These are phyloP conservation scores for Skeletonema menzelii DNA, from an alignment of 108 stramenopile genomes.

Conservation along the genomic window DNA sequence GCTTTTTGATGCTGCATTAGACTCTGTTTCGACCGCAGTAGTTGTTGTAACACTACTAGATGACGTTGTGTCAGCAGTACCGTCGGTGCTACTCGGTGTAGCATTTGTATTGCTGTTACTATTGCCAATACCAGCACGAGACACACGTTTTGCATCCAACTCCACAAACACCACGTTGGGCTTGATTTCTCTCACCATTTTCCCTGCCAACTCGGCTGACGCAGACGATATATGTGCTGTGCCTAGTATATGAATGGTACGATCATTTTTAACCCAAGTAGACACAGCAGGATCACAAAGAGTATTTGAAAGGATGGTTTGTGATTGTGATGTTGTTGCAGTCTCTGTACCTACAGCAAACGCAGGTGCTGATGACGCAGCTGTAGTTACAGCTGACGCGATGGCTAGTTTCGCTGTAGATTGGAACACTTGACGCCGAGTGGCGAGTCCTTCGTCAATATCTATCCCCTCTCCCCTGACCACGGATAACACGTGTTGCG, in stretches of 20 bases:
- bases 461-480: conserved; percentile 63
- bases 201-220: conserved; percentile 63
- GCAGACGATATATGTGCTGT: conserved; percentile 76
- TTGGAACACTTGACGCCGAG: background rate
- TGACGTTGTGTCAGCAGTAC: background rate
- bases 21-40: conserved; percentile 1
- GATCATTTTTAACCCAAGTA: conserved; percentile 29
- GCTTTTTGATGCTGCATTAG: background rate
- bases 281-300: conserved; percentile 47
- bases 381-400: background rate
- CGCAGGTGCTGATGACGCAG: background rate
- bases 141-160: conserved; percentile 81
- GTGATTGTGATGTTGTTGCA: background rate
- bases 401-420: background rate
- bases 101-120: background rate
- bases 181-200: conserved; percentile 49
- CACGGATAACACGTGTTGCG: conserved; percentile 25
- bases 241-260: conserved; percentile 62
- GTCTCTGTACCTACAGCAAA: background rate
- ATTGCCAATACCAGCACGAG: conserved; percentile 35
- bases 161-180: conserved; percentile 87
- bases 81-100: background rate
- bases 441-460: background rate
- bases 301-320: background rate
- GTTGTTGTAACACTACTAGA: background rate